Base-by-base conservation (phyloP, 805 yeast genomes). In the Saturnispora hagleri region DNA sequence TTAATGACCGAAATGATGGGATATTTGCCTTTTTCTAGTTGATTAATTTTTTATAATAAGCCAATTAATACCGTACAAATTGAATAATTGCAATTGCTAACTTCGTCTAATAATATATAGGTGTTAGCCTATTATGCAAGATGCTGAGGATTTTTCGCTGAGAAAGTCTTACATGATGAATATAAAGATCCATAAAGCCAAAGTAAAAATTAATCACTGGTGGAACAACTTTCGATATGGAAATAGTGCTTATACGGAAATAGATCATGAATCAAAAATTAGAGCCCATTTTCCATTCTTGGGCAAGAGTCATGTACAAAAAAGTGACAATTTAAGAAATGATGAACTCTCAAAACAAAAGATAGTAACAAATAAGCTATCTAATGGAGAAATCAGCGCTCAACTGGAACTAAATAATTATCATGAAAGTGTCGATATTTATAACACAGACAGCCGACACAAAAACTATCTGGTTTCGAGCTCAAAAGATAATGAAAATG, bases 171-270 rank as follows among this genome's bases (percentile, higher is more conserved):
- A 40, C 9, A 22, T 27, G 3, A 12, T 52, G 7, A 47, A 53
- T 3, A 27, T 48, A 15, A 48, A 43, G n/a, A 17, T 52, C 8
- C 56, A 44, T 40, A 58, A 51, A 28, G 48, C 55, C 12, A 58
- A 57, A 48, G 48, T 66, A 20, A 59, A 58, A 43, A 51, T 65
- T 44, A 55, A 59, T 47, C 62, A 60, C 18, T 64, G 67, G 65
- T 60, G 63, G 65, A 59, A 60, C 46, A 57, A 50, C 47, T 46
- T 55, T 17, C 52, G 57, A n/a, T 55, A 57, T 17, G 46, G 49
- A 2, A 58, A 57, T 22, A 55, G 60, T 43, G 63, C 63, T 5
- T 53, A 56, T 38, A 56, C 54, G 45, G 59, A 60, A 3, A 27
- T 44, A n/a, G 54, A 63, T 43, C 43, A 64, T 10, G 60, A 63